Evolutionary conservation across 2,329 filamentous ascomycete species (phyloP).

Genomic region (Talaromyces verruculosus): DNA sequence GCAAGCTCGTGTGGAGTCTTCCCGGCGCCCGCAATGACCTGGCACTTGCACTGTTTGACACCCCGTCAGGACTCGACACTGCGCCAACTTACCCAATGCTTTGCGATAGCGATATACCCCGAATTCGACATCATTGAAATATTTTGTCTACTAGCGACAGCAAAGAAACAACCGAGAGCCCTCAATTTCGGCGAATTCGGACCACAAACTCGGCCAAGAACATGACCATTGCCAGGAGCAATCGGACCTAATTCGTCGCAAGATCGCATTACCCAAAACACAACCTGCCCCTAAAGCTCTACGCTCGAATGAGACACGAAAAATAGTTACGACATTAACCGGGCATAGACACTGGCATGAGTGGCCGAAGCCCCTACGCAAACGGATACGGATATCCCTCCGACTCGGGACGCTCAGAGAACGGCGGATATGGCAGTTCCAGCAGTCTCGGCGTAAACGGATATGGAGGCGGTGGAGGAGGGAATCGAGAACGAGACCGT

Average conservation of each 20-base stretch:
- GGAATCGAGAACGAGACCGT: conserved; percentile 32
- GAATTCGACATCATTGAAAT: not conserved
- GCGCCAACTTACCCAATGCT: not conserved
- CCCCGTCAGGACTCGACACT: not conserved
- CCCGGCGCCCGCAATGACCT: conserved; percentile 14
- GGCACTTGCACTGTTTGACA: not conserved
- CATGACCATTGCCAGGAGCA: conserved; percentile 12
- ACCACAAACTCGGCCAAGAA: not conserved
- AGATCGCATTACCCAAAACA: not conserved
- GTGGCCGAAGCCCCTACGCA: conserved; percentile 28
- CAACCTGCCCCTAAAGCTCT: not conserved
- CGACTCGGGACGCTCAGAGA: conserved; percentile 38
- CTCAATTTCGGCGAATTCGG: not conserved
- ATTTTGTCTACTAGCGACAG: not conserved
- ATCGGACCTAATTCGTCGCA: conserved; percentile 6
- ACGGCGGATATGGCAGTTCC: conserved; percentile 31
- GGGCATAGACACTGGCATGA: conserved; percentile 22
- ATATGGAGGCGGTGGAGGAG: conserved; percentile 30
- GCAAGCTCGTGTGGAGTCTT: conserved; percentile 22
- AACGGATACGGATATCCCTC: conserved; percentile 41
- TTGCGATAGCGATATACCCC: not conserved
- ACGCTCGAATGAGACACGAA: not conserved
- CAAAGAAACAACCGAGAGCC: not conserved
- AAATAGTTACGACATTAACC: not conserved
- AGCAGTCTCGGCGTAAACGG: conserved; percentile 36